Percentiles rank a stretch among this genome's conserved stretches.
These are phyloP conservation scores for Pseudopyrenochaeta lycopersici DNA, from an alignment of 2,329 filamentous ascomycete genomes.

Conservation along the genomic window DNA sequence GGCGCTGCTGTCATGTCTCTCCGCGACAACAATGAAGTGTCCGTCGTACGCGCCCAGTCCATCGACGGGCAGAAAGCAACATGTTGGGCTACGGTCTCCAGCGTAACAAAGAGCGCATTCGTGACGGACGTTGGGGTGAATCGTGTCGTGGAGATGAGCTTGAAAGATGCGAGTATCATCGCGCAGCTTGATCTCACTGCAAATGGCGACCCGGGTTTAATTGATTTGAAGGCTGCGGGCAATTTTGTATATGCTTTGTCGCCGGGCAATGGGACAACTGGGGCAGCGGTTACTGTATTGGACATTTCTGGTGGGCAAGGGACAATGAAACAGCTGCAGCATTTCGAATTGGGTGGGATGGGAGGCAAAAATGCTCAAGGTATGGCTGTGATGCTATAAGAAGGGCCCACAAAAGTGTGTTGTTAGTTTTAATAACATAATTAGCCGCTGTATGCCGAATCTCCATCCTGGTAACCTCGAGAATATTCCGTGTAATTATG, in stretches of 20 bases:
- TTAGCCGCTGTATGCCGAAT: too few species aligned
- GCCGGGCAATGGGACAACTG: slow-evolving; percentile 59
- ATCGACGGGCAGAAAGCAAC: slow-evolving; percentile 64
- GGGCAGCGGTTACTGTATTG: slow-evolving; percentile 51
- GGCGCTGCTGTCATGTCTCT: slow-evolving; percentile 62
- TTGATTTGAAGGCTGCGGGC: slow-evolving; percentile 64
- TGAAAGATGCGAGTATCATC: slow-evolving; percentile 59
- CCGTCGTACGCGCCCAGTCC: slow-evolving; percentile 45
- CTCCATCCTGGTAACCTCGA: too few species aligned
- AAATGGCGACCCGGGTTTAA: slow-evolving; percentile 62
- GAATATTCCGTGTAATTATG: too few species aligned
- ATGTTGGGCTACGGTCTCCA: slow-evolving; percentile 66
- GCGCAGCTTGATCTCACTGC: slow-evolving; percentile 48
- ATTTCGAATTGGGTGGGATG: slow-evolving; percentile 41
- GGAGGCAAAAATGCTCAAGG: slow-evolving; percentile 45
- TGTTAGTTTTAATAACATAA: too few species aligned
- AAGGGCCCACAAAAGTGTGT: not conserved
- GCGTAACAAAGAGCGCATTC: slow-evolving; percentile 61
- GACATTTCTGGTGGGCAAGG: slow-evolving; percentile 41
- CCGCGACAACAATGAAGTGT: slow-evolving; percentile 44
- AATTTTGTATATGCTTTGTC: slow-evolving; percentile 66
- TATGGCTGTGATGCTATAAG: slow-evolving; percentile 41
- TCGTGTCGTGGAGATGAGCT: slow-evolving; percentile 66
- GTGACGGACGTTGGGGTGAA: slow-evolving; percentile 65
- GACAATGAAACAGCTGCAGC: slow-evolving; percentile 47